Percentiles rank a stretch among this genome's conserved stretches.
Conservation (phyloP, 2,329 filamentous ascomycete genomes). For the Colletotrichum caudatum region DNA sequence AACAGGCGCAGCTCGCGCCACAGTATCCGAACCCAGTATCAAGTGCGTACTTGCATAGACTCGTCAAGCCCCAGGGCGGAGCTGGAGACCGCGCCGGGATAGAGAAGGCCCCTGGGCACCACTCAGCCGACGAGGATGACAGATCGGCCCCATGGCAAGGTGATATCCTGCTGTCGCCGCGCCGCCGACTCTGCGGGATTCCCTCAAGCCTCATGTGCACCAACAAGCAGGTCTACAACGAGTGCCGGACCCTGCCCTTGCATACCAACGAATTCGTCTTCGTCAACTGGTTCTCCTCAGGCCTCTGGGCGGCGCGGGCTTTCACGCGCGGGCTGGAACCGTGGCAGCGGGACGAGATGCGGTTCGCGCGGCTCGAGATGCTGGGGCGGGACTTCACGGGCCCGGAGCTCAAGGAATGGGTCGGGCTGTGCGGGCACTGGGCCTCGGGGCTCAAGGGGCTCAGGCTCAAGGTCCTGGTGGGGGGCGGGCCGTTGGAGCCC, state of each 20-base stretch:
- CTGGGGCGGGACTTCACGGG: slow-evolving; percentile 53
- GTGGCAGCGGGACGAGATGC: slow-evolving; percentile 59
- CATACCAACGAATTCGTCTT: slow-evolving; percentile 60
- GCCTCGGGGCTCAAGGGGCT: slow-evolving; percentile 53
- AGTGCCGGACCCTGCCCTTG: slow-evolving; percentile 57
- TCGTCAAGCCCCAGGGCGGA: slow-evolving; percentile 38
- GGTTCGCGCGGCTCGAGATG: slow-evolving; percentile 57
- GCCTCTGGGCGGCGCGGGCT: slow-evolving; percentile 55
- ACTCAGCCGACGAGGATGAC: not conserved
- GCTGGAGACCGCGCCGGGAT: slow-evolving; percentile 13
- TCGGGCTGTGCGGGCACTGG: slow-evolving; percentile 53
- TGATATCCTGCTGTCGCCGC: slow-evolving; percentile 47
- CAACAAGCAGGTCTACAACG: slow-evolving; percentile 57
- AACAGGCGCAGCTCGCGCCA: slow-evolving; percentile 54
- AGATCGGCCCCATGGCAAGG: not conserved
- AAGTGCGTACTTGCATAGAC: slow-evolving; percentile 49
- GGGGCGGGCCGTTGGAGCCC: slow-evolving; percentile 43
- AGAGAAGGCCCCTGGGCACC: not conserved
- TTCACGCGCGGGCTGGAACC: slow-evolving; percentile 51
- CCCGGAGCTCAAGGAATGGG: slow-evolving; percentile 50
- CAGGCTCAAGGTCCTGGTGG: slow-evolving; percentile 54
- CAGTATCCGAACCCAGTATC: slow-evolving; percentile 54
- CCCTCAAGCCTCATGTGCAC: slow-evolving; percentile 55
- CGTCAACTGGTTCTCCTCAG: slow-evolving; percentile 59
- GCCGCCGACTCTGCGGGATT: slow-evolving; percentile 54